A percentile compares a stretch with the other conserved stretches of the same genome.
These are phyloP conservation scores for Globisporangium nagaii DNA, from an alignment of 352 stramenopile species.

Conservation along the genomic window DNA sequence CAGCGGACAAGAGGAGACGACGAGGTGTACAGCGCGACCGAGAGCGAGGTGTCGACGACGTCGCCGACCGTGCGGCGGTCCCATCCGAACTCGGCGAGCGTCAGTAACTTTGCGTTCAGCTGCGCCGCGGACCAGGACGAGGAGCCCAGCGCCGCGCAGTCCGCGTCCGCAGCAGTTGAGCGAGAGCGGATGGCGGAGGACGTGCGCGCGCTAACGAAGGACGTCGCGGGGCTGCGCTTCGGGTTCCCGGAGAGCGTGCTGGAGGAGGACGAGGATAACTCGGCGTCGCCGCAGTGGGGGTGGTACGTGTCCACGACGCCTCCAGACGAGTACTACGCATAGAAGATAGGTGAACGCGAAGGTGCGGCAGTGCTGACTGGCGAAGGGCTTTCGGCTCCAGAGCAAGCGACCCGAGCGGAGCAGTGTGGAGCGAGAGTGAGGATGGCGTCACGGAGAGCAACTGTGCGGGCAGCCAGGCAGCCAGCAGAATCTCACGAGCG, in stretches of 20 bases:
- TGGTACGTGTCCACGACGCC: constrained; percentile 82
- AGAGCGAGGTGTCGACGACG: constrained; percentile 54
- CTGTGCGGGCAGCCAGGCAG: no score
- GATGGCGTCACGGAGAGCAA: no score
- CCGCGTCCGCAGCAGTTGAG: neutral
- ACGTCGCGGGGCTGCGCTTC: neutral
- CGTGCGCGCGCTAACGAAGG: neutral
- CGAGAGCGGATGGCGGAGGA: neutral
- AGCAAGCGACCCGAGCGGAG: no score
- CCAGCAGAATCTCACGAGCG: no score
- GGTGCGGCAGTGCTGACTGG: no score
- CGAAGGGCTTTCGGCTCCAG: no score
- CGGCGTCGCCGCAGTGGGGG: constrained; percentile 63
- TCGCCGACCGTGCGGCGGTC: constrained; percentile 13
- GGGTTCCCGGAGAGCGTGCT: constrained; percentile 9
- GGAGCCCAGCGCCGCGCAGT: no score
- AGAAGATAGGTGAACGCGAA: no score
- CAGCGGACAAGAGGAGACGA: constrained; percentile 28
- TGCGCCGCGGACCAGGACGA: constrained; percentile 26
- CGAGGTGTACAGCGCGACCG: constrained; percentile 58
- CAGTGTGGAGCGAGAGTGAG: no score
- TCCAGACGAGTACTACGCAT: constrained; percentile 64
- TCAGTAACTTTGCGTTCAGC: constrained; percentile 10
- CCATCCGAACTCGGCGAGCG: constrained; percentile 4
- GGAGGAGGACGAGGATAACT: constrained; percentile 34